Base-by-base conservation (phyloP, 2,329 filamentous ascomycete species). In the Dryadomyces quercivorus region DNA sequence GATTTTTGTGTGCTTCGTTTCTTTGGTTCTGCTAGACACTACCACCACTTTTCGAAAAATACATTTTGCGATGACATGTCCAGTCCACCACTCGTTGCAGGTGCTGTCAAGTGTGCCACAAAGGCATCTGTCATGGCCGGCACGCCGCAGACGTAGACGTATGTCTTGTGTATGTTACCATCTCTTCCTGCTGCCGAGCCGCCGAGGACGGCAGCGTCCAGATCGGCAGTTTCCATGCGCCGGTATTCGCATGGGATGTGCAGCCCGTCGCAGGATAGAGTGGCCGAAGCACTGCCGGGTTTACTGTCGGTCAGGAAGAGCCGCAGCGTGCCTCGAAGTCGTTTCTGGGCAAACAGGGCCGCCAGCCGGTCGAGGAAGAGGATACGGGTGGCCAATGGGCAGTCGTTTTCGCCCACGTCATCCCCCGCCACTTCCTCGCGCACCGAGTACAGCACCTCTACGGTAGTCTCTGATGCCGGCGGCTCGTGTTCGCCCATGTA, bases 71-170 rank as follows among this genome's bases (percentile, higher is more conserved):
- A n/a, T 2, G 63, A 58, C 52, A 70, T 59, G 1, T 60, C 61
- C 1, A 64, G 49, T 0, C 64, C 65, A 0, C 55, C 57, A 2
- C 36, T 18, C 13, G 13, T 13, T 7, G 4, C n/a, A 0, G 60
- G 51, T 2, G 66, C 64, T 2, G 66, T 71, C 9, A 79, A 61
- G 20, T 75, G 67, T 20, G 69, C 66, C 1, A 84, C 79, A 59
- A 86, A 75, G 51, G 77, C 73, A 63, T 88, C 85, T 1, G 83
- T 87, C 84, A 88, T 88, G 2, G 61, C 61, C 12, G 81, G 82
- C 15, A 84, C 76, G 1, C 85, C 85, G 62, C 85, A 88, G 0
- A 88, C 68, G 64, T 87, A 88, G 13, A 81, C 78, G 3, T 53
- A 59, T 4, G 50, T 47, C 3, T 53, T 47, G 20, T 26, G n/a